A percentile compares a stretch with the other conserved stretches of the same genome.
Conservation (phyloP, 179 eudicot genomes). For the Corrigiola litoralis region DNA sequence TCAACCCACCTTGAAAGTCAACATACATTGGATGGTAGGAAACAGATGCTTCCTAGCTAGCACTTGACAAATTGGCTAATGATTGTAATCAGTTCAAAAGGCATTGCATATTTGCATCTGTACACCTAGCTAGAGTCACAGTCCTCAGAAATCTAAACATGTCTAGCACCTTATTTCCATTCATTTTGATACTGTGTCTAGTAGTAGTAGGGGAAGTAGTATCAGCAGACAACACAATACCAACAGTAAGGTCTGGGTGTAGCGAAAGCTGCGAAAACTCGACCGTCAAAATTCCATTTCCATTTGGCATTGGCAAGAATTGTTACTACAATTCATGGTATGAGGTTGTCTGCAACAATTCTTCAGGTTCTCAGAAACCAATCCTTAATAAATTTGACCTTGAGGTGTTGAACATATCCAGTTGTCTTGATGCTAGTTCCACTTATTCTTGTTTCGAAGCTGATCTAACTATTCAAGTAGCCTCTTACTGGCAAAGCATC, state of each 20-base stretch:
- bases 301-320: slow-evolving; percentile 18
- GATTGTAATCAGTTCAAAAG: too few relatives aligned
- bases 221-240: background rate
- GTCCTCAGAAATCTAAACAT: background rate
- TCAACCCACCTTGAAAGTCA: too few relatives aligned
- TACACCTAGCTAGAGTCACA: too few relatives aligned
- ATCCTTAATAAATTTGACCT: background rate
- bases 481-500: background rate
- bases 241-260: slow-evolving; percentile 4
- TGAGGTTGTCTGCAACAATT: slow-evolving; percentile 12
- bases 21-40: too few relatives aligned
- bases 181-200: background rate
- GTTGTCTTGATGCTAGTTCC: slow-evolving; percentile 6
- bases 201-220: background rate
- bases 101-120: too few relatives aligned
- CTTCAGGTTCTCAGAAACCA: slow-evolving; percentile 5
- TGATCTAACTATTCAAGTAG: background rate
- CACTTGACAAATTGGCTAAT: too few relatives aligned
- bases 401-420: slow-evolving; percentile 1
- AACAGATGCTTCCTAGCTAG: too few relatives aligned
- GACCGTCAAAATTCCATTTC: slow-evolving; percentile 12
- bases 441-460: slow-evolving; percentile 5
- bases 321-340: slow-evolving; percentile 15
- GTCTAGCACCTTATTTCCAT: background rate
- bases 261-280: slow-evolving; percentile 1